Evolutionary conservation across 495 filamentous ascomycete genomes (phyloP).

Genomic region (Penicillium alfredii): DNA sequence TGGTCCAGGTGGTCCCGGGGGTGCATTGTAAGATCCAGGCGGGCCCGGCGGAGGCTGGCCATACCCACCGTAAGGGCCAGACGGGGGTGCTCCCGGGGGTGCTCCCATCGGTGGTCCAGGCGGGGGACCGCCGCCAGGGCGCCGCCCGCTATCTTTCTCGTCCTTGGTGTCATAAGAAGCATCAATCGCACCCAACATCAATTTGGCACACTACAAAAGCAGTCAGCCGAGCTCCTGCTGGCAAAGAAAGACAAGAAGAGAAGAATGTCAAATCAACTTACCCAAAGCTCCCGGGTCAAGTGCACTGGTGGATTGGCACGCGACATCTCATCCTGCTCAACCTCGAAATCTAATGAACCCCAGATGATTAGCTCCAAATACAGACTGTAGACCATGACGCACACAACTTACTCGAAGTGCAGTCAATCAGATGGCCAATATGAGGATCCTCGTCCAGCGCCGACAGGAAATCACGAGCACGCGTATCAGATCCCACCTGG

Average conservation of each 20-base stretch:
- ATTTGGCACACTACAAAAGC: slow-evolving; percentile 49
- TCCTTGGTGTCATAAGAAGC: slow-evolving; percentile 61
- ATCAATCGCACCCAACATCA: slow-evolving; percentile 67
- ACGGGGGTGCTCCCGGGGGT: slow-evolving; percentile 18
- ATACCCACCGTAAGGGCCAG: slow-evolving; percentile 33
- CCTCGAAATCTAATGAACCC: slow-evolving; percentile 50
- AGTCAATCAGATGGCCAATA: slow-evolving; percentile 61
- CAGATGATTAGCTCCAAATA: slow-evolving; percentile 16
- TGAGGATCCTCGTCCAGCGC: slow-evolving; percentile 57
- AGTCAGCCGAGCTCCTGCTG: slow-evolving; percentile 2
- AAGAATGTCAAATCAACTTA: slow-evolving; percentile 16
- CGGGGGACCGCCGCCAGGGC: slow-evolving; percentile 14
- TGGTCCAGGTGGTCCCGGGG: slow-evolving; percentile 17
- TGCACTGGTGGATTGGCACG: slow-evolving; percentile 48
- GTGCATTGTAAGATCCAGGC: slow-evolving; percentile 11
- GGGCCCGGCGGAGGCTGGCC: slow-evolving; percentile 17
- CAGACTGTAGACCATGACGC: not conserved
- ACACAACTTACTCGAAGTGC: slow-evolving; percentile 59
- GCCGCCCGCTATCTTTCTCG: slow-evolving; percentile 41
- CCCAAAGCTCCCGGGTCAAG: slow-evolving; percentile 63
- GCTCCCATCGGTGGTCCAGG: slow-evolving; percentile 2
- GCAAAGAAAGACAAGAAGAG: no score
- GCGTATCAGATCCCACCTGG: slow-evolving; percentile 64
- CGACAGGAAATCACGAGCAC: slow-evolving; percentile 57
- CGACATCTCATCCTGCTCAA: slow-evolving; percentile 60